A percentile compares a stretch with the other conserved stretches of the same genome.
Conservation (phyloP, 2,329 filamentous ascomycete genomes). For the Drechslera avenae region DNA sequence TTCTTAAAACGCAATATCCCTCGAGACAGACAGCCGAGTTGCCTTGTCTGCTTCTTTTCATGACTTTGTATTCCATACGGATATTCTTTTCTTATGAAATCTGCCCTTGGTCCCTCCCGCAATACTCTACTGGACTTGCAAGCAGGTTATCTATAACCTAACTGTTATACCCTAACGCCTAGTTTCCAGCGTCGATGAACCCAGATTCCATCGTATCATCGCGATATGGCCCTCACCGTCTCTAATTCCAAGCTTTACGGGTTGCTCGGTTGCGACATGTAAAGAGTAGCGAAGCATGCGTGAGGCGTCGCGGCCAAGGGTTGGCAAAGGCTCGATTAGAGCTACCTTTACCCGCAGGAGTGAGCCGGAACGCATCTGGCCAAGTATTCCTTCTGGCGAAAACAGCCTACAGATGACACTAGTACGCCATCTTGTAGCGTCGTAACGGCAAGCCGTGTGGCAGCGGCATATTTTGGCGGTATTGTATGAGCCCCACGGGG, state of each 20-base stretch:
- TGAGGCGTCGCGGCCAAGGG: conserved; percentile 12
- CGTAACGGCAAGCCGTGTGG: conserved; percentile 16
- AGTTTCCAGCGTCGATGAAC: no score
- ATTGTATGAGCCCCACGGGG: background rate
- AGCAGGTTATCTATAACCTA: no score
- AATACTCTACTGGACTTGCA: no score
- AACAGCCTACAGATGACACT: conserved; percentile 11
- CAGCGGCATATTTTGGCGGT: background rate
- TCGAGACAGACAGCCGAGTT: no score
- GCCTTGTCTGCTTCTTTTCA: no score
- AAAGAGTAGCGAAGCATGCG: conserved; percentile 2
- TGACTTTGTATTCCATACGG: background rate
- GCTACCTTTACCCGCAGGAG: conserved; percentile 4
- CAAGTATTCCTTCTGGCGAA: conserved; percentile 10
- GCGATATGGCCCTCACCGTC: background rate
- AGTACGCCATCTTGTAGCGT: conserved; percentile 20
- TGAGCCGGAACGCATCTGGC: conserved; percentile 17
- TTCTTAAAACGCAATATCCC: background rate
- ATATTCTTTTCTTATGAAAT: background rate
- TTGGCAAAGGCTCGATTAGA: conserved; percentile 19
- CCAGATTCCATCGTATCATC: background rate
- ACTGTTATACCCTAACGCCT: no score
- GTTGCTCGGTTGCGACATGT: background rate
- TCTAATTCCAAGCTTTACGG: background rate
- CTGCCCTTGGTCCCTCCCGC: background rate